Percentiles rank a stretch among this genome's conserved stretches.
phyloP scores from a whole-genome alignment of 2,329 filamentous ascomycete species.

The Alternaria dauci region DNA sequence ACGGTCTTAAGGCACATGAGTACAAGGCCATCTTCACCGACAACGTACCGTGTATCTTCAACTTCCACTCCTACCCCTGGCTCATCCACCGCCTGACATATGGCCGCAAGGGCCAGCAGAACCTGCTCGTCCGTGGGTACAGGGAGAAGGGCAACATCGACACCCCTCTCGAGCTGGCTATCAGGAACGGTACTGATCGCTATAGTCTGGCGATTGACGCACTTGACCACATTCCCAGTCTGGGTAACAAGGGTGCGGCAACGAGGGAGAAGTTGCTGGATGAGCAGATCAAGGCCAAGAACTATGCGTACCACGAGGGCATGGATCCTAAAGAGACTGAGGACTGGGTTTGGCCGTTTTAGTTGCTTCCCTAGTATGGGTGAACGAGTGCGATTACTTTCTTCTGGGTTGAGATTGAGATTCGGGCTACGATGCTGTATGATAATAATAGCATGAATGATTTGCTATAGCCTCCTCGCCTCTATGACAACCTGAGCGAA shows the following conservation, averaged over 20 bases:
- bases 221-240: slow-evolving; percentile 69
- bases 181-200: slow-evolving; percentile 78
- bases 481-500: neutral
- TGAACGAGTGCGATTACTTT: neutral
- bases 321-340: slow-evolving; percentile 72
- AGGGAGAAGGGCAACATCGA: slow-evolving; percentile 87
- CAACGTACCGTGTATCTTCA: slow-evolving; percentile 78
- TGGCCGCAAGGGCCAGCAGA: slow-evolving; percentile 72
- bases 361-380: slow-evolving; percentile 3
- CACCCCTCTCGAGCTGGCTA: slow-evolving; percentile 79
- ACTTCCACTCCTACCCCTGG: slow-evolving; percentile 86
- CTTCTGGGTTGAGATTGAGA: neutral
- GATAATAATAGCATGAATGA: neutral
- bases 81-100: slow-evolving; percentile 80
- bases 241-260: slow-evolving; percentile 70
- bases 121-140: slow-evolving; percentile 80
- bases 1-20: slow-evolving; percentile 68
- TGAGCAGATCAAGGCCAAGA: slow-evolving; percentile 69
- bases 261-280: slow-evolving; percentile 71
- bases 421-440: neutral
- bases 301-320: slow-evolving; percentile 72
- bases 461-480: neutral
- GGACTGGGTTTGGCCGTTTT: slow-evolving; percentile 71
- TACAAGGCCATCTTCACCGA: slow-evolving; percentile 76
- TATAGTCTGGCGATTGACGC: slow-evolving; percentile 80